A percentile compares a stretch with the other conserved stretches of the same genome.
These are phyloP conservation scores for Colletotrichum higginsianum DNA, from an alignment of 2,329 filamentous ascomycete genomes.

Conservation along the genomic window DNA sequence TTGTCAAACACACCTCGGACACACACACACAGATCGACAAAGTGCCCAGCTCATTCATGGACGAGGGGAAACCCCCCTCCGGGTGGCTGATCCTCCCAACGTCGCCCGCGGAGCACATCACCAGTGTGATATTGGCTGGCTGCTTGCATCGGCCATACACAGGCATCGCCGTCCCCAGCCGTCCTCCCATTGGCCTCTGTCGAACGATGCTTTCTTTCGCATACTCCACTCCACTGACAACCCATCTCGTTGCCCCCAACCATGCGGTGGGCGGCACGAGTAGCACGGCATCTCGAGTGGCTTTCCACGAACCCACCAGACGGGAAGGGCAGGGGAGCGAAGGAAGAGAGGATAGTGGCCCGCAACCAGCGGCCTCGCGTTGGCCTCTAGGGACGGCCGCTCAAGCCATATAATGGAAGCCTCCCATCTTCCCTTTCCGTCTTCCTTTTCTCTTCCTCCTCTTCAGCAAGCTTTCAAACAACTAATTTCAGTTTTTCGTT, in stretches of 20 bases:
- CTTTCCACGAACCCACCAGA: conserved; percentile 28
- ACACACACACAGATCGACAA: conserved; percentile 14
- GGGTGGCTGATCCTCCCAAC: conserved; percentile 36
- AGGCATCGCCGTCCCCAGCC: conserved; percentile 26
- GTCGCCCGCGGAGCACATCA: conserved; percentile 35
- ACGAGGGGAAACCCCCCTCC: conserved; percentile 26
- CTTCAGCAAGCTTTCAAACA: conserved; percentile 77
- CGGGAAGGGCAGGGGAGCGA: background rate
- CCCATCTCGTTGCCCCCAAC: conserved; percentile 28
- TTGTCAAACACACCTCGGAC: conserved; percentile 31
- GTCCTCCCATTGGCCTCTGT: conserved; percentile 39
- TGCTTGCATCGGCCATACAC: conserved; percentile 42
- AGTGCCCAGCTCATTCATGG: conserved; percentile 14
- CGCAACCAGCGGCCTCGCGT: conserved; percentile 25
- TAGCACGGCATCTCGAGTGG: conserved; percentile 40
- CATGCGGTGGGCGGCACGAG: conserved; percentile 29
- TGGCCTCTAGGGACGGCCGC: conserved; percentile 36
- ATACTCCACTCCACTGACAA: conserved; percentile 37
- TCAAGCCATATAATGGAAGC: conserved; percentile 52
- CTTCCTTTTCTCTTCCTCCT: conserved; percentile 62
- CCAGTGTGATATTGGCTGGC: conserved; percentile 41
- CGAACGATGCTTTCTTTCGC: conserved; percentile 36
- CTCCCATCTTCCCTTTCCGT: conserved; percentile 51
- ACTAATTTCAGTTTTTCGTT: conserved; percentile 69
- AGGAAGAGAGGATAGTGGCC: conserved; percentile 12